Percentiles rank a stretch among this genome's conserved stretches.
Conservation (phyloP, 2,329 filamentous ascomycete genomes). For the Fusarium floridanum region DNA sequence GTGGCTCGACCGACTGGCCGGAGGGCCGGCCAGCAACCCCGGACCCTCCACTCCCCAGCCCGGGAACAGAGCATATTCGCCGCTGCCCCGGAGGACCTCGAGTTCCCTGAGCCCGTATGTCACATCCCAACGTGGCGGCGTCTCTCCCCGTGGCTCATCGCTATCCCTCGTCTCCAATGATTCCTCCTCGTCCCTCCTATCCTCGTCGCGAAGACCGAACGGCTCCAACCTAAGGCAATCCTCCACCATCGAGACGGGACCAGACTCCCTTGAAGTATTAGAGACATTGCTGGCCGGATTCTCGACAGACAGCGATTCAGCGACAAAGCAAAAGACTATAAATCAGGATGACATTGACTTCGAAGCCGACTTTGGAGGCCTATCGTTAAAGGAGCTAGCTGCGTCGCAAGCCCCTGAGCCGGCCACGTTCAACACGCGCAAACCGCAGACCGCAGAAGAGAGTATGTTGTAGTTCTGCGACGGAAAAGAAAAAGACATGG, state of each 20-base stretch:
- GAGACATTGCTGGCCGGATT: slow-evolving; percentile 58
- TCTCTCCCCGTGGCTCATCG: slow-evolving; percentile 80
- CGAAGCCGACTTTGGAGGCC: slow-evolving; percentile 81
- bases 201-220: slow-evolving; percentile 73
- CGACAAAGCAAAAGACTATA: slow-evolving; percentile 45
- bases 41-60: slow-evolving; percentile 71
- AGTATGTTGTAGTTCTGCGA: slow-evolving; percentile 64
- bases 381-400: slow-evolving; percentile 81
- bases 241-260: slow-evolving; percentile 63
- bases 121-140: slow-evolving; percentile 75
- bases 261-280: slow-evolving; percentile 80
- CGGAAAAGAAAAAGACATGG: too few species aligned
- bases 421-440: slow-evolving; percentile 52
- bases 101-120: slow-evolving; percentile 77
- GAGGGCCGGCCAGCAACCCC: slow-evolving; percentile 70
- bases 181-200: slow-evolving; percentile 80
- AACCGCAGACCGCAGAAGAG: slow-evolving; percentile 75
- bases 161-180: slow-evolving; percentile 82
- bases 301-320: slow-evolving; percentile 26
- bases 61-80: slow-evolving; percentile 78
- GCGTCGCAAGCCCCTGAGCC: slow-evolving; percentile 48
- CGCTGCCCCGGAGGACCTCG: slow-evolving; percentile 75
- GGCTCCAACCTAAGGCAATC: slow-evolving; percentile 76
- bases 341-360: slow-evolving; percentile 69
- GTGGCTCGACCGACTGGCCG: slow-evolving; percentile 92